A percentile compares a stretch with the other conserved stretches of the same genome.
Evolutionary conservation across 345 rosid species (phyloP).

Genomic region (Populus simonii): DNA sequence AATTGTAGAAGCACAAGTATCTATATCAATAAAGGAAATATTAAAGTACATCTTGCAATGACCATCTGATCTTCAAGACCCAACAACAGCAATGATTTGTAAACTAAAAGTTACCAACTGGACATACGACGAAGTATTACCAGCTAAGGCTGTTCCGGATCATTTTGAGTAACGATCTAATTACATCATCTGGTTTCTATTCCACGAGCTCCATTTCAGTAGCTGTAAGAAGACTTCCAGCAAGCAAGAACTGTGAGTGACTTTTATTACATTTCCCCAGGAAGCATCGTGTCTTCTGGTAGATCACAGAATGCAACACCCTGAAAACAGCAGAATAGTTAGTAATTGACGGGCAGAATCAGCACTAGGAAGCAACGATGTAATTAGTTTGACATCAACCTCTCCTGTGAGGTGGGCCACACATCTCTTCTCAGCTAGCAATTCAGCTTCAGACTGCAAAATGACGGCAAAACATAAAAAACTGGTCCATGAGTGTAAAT

Average conservation of each 20-base stretch:
- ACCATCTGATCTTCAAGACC: neutral
- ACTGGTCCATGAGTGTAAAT: neutral
- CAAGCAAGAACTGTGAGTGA: conserved; percentile 8
- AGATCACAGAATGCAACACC: conserved; percentile 88
- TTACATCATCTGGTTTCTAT: conserved; percentile 8
- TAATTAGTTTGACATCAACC: conserved; percentile 35
- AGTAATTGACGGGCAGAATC: neutral
- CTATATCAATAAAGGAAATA: too few relatives aligned
- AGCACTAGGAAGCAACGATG: neutral
- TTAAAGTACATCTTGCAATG: too few relatives aligned
- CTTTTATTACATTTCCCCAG: conserved; percentile 75
- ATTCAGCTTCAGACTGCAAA: conserved; percentile 79
- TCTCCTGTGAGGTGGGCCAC: conserved; percentile 98
- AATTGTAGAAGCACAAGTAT: too few relatives aligned
- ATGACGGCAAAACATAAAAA: neutral
- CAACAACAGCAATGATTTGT: neutral
- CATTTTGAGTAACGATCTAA: neutral
- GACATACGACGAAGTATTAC: neutral
- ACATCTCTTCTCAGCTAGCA: conserved; percentile 89
- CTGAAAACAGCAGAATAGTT: conserved; percentile 42
- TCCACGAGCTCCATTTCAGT: conserved; percentile 3
- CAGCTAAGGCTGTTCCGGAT: neutral
- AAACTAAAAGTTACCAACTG: neutral
- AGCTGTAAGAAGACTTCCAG: conserved; percentile 6
- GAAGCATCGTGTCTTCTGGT: conserved; percentile 98